These are phyloP conservation scores for Chalaropsis ovoidea DNA, from an alignment of 2,329 filamentous ascomycete species.

Conservation along the genomic window DNA sequence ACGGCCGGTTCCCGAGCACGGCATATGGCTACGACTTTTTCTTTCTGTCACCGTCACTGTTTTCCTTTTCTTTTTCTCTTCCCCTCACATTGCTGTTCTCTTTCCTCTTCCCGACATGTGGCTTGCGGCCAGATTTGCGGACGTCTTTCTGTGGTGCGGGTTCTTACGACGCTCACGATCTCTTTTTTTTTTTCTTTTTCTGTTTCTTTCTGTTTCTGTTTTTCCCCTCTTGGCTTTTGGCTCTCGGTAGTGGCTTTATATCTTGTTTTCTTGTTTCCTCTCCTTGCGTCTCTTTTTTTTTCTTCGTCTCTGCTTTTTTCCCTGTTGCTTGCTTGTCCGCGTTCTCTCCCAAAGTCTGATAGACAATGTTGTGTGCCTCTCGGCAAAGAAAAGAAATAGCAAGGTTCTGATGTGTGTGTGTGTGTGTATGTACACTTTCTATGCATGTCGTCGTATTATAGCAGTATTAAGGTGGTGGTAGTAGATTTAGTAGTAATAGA, in stretches of 20 bases:
- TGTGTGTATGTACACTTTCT: background rate
- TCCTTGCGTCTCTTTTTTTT: background rate
- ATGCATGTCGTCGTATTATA: background rate
- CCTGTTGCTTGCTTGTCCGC: background rate
- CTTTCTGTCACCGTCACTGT: background rate
- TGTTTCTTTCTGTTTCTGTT: background rate
- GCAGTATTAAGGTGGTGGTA: background rate
- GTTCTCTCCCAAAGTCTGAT: conserved; percentile 3
- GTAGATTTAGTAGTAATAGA: background rate
- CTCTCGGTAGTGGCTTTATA: background rate
- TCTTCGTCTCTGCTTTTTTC: background rate
- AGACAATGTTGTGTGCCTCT: conserved; percentile 13
- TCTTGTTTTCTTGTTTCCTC: background rate
- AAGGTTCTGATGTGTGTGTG: background rate
- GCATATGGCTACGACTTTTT: too few species aligned
- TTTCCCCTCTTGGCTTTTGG: background rate
- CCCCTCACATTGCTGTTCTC: background rate
- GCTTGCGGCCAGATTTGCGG: background rate
- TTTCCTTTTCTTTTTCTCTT: conserved; percentile 6
- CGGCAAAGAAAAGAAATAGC: background rate
- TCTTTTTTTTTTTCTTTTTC: background rate
- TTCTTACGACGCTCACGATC: conserved; percentile 12
- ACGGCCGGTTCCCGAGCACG: too few species aligned
- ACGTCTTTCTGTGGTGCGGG: conserved; percentile 10
- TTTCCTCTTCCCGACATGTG: background rate